These are phyloP conservation scores for Solanum medicagineum DNA, from an alignment of 257 asterid species.

Conservation along the genomic window DNA sequence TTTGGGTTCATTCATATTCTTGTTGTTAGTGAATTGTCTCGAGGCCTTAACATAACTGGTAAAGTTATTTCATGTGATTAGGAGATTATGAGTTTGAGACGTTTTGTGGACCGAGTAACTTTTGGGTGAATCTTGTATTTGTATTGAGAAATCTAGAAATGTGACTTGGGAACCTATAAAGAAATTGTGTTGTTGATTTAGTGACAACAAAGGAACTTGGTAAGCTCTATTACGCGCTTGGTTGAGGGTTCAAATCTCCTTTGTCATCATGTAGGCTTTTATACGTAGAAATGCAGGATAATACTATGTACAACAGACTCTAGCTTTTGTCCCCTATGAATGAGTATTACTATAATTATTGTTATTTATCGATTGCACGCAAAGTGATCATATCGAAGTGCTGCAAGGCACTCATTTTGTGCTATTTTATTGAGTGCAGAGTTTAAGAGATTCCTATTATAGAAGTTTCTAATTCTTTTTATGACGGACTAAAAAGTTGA, in stretches of 20 bases:
- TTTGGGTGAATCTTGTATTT: neutral
- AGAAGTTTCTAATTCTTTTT: neutral
- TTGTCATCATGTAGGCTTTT: neutral
- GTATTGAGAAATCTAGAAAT: neutral
- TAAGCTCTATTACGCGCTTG: neutral
- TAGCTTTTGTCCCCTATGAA: neutral
- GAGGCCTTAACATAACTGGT: neutral
- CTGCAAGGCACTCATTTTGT: neutral
- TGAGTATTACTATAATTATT: neutral
- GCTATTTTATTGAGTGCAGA: neutral
- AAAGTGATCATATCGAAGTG: neutral
- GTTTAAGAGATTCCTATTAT: neutral
- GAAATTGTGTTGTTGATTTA: neutral
- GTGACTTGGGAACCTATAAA: neutral
- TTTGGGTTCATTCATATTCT: neutral
- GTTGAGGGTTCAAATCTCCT: neutral
- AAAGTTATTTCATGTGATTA: neutral
- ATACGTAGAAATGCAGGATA: neutral
- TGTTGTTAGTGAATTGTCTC: neutral
- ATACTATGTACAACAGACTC: too few species aligned
- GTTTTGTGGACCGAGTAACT: rapidly evolving
- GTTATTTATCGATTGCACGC: neutral
- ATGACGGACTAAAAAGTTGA: neutral
- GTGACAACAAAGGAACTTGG: neutral
- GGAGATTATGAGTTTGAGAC: rapidly evolving